Conservation (phyloP, 2,329 filamentous ascomycete species). For the Claviceps sp. region DNA sequence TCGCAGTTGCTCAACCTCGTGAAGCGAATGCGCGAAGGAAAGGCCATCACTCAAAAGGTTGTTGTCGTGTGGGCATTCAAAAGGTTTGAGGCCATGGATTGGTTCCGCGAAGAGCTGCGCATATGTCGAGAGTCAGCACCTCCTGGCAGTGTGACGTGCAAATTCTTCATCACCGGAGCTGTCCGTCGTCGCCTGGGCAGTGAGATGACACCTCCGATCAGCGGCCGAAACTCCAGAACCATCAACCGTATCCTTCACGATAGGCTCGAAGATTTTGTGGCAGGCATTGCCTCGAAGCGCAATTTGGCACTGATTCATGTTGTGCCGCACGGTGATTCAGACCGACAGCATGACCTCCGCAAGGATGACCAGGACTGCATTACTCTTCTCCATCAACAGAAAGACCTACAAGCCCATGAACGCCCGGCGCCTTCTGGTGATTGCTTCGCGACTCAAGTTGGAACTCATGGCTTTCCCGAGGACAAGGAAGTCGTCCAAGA, state of each 20-base stretch:
- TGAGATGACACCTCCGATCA: constrained; percentile 32
- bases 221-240: constrained; percentile 30
- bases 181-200: constrained; percentile 20
- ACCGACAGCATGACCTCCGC: constrained; percentile 67
- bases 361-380: constrained; percentile 76
- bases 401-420: constrained; percentile 45
- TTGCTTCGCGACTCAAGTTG: constrained; percentile 4
- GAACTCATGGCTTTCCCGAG: constrained; percentile 24
- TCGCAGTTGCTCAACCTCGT: constrained; percentile 88
- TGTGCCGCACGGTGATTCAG: constrained; percentile 64
- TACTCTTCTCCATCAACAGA: constrained; percentile 61
- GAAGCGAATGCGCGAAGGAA: constrained; percentile 89
- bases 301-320: constrained; percentile 74
- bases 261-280: constrained; percentile 76
- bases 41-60: constrained; percentile 81
- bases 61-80: constrained; percentile 92
- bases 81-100: constrained; percentile 85
- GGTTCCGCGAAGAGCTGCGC: constrained; percentile 89
- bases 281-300: constrained; percentile 74
- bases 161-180: constrained; percentile 83
- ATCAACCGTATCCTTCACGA: constrained; percentile 70
- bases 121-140: constrained; percentile 86
- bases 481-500: constrained; percentile 23
- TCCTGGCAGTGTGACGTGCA: constrained; percentile 77
- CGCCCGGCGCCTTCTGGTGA: constrained; percentile 14